These are phyloP conservation scores for Cytospora paraplurivora DNA, from an alignment of 2,329 filamentous ascomycete genomes.

Conservation along the genomic window DNA sequence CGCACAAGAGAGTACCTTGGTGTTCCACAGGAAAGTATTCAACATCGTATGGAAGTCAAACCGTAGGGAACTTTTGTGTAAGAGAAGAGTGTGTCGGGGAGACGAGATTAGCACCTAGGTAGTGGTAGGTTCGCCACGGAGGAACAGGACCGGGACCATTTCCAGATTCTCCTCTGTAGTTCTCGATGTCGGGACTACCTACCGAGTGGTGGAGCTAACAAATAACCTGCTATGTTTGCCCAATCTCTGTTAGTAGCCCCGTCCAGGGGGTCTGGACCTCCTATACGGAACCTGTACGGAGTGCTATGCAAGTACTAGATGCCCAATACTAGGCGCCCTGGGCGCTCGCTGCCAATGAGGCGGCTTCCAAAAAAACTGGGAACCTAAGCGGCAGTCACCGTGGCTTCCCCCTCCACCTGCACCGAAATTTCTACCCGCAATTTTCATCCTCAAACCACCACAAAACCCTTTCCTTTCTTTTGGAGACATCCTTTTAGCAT, in stretches of 20 bases:
- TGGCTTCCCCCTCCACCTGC: constrained; percentile 2
- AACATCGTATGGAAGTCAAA: not conserved
- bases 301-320: not conserved
- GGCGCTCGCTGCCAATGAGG: constrained; percentile 4
- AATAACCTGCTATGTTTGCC: not conserved
- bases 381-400: constrained; percentile 10
- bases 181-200: not conserved
- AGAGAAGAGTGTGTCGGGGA: not conserved
- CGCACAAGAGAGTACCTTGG: not conserved
- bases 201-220: not conserved
- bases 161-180: too few relatives aligned
- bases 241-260: not conserved
- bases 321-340: constrained; percentile 1
- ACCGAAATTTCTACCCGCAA: constrained; percentile 7
- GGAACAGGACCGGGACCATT: too few relatives aligned
- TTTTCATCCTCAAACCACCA: constrained; percentile 3
- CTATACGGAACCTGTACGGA: not conserved
- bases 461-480: constrained; percentile 19
- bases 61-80: not conserved
- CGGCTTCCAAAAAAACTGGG: constrained; percentile 2
- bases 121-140: too few relatives aligned
- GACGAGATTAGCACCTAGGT: too few relatives aligned
- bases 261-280: not conserved
- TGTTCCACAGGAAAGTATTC: not conserved
- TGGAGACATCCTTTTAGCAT: constrained; percentile 22